A percentile compares a stretch with the other conserved stretches of the same genome.
These are phyloP conservation scores for Excoecaria cochinchinensis DNA, from an alignment of 345 rosid genomes.

Conservation along the genomic window DNA sequence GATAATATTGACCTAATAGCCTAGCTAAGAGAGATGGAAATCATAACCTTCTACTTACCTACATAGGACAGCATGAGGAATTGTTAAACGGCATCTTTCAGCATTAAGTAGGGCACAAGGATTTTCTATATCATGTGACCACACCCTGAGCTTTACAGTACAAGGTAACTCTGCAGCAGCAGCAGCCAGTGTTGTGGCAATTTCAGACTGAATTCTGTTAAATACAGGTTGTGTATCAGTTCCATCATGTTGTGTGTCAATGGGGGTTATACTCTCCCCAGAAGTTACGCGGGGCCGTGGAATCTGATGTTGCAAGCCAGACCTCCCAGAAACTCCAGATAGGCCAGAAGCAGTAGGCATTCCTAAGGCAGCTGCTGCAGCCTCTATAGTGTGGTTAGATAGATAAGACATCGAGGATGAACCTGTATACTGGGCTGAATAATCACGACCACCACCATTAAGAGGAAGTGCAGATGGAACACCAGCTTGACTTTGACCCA, in stretches of 20 bases:
- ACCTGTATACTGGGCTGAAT: slow-evolving; percentile 32
- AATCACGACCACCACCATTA: slow-evolving; percentile 37
- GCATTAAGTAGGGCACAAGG: slow-evolving; percentile 63
- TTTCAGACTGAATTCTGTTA: slow-evolving; percentile 65
- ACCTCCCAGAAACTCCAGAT: slow-evolving; percentile 51
- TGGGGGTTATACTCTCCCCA: slow-evolving; percentile 39
- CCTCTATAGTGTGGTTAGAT: slow-evolving; percentile 44
- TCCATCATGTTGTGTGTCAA: slow-evolving; percentile 32
- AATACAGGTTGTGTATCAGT: slow-evolving; percentile 51
- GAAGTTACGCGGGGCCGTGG: slow-evolving; percentile 39
- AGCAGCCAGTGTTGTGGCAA: slow-evolving; percentile 77
- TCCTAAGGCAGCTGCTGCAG: slow-evolving; percentile 47
- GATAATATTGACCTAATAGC: not conserved
- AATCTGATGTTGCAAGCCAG: slow-evolving; percentile 36
- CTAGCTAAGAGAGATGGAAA: slow-evolving; percentile 9
- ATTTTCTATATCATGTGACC: slow-evolving; percentile 76
- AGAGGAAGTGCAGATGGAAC: slow-evolving; percentile 44
- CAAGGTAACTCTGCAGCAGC: slow-evolving; percentile 95
- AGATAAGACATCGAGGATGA: slow-evolving; percentile 37
- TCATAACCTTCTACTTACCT: slow-evolving; percentile 47
- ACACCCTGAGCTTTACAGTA: slow-evolving; percentile 85
- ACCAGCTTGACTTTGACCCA: slow-evolving; percentile 71
- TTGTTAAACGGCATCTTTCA: slow-evolving; percentile 63
- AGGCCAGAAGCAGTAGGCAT: slow-evolving; percentile 49
- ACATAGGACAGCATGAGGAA: slow-evolving; percentile 95